Conservation (phyloP, 2,329 filamentous ascomycete genomes). For the Blastomyces silverae region DNA sequence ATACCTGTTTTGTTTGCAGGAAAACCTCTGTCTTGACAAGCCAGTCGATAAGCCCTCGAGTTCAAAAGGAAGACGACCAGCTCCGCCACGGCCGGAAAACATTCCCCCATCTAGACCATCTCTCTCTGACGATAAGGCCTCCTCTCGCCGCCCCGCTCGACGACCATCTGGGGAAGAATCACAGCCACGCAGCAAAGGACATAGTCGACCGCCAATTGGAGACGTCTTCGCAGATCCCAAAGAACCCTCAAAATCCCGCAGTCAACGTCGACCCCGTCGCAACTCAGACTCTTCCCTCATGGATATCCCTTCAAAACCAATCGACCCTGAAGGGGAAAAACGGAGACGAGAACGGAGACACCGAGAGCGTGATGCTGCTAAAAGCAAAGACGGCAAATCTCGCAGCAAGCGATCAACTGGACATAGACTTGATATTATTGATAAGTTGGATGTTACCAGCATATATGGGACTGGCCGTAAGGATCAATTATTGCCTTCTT, state of each 20-base stretch:
- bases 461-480: slow-evolving; percentile 87
- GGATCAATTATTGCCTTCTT: slow-evolving; percentile 35
- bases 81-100: slow-evolving; percentile 34
- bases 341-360: slow-evolving; percentile 45
- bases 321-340: slow-evolving; percentile 46
- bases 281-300: slow-evolving; percentile 60
- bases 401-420: slow-evolving; percentile 36
- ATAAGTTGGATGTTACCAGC: slow-evolving; percentile 91
- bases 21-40: slow-evolving; percentile 36
- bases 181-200: slow-evolving; percentile 25
- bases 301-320: slow-evolving; percentile 44
- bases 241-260: slow-evolving; percentile 27
- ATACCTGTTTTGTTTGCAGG: slow-evolving; percentile 31
- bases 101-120: slow-evolving; percentile 23
- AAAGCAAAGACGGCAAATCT: slow-evolving; percentile 37
- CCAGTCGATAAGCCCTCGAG: slow-evolving; percentile 33
- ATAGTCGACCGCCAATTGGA: slow-evolving; percentile 25
- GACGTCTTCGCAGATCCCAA: slow-evolving; percentile 47
- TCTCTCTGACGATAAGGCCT: slow-evolving; percentile 10
- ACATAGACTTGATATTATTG: slow-evolving; percentile 71
- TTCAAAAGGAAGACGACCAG: slow-evolving; percentile 23
- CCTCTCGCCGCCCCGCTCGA: slow-evolving; percentile 19
- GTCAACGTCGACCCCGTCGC: slow-evolving; percentile 47
- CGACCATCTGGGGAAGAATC: slow-evolving; percentile 24
- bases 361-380: slow-evolving; percentile 44